Conservation (phyloP, 805 yeast genomes). For the Lipomyces anomalus region DNA sequence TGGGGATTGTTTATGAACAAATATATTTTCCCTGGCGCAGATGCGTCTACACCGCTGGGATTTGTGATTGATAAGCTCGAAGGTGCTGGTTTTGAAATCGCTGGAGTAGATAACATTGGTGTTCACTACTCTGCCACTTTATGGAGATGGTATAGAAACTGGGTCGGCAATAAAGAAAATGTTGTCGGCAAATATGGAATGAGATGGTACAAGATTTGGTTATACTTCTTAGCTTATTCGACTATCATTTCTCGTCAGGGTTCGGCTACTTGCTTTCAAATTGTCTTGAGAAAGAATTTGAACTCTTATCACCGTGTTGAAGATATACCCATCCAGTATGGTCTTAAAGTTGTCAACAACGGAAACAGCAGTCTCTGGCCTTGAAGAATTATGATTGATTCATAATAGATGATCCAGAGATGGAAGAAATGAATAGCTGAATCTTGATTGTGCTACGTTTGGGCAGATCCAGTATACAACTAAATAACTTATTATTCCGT, state of each 20-base stretch:
- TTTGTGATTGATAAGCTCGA: slow-evolving; percentile 74
- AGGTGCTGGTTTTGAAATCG: slow-evolving; percentile 80
- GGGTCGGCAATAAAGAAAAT: slow-evolving; percentile 77
- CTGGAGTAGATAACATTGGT: slow-evolving; percentile 79
- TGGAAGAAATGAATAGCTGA: too few relatives aligned
- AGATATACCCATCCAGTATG: slow-evolving; percentile 72
- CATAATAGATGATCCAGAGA: too few relatives aligned
- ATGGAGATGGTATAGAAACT: slow-evolving; percentile 93
- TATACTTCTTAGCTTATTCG: slow-evolving; percentile 71
- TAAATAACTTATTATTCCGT: too few relatives aligned
- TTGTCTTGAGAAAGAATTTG: slow-evolving; percentile 81
- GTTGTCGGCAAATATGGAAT: slow-evolving; percentile 74
- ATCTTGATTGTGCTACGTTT: too few relatives aligned
- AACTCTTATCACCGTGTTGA: slow-evolving; percentile 79
- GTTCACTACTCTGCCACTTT: slow-evolving; percentile 87
- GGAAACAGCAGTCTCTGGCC: too few relatives aligned
- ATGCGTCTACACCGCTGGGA: slow-evolving; percentile 88
- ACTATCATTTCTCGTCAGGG: slow-evolving; percentile 88
- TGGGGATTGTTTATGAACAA: slow-evolving; percentile 97
- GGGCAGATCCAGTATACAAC: too few relatives aligned
- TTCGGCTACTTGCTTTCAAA: slow-evolving; percentile 86
- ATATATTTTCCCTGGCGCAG: slow-evolving; percentile 96
- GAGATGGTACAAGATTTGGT: slow-evolving; percentile 93
- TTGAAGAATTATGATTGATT: too few relatives aligned
- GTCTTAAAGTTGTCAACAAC: slow-evolving; percentile 48